Base-by-base conservation (phyloP, 2,329 filamentous ascomycete genomes). In the Xylaria hypoxylon region DNA sequence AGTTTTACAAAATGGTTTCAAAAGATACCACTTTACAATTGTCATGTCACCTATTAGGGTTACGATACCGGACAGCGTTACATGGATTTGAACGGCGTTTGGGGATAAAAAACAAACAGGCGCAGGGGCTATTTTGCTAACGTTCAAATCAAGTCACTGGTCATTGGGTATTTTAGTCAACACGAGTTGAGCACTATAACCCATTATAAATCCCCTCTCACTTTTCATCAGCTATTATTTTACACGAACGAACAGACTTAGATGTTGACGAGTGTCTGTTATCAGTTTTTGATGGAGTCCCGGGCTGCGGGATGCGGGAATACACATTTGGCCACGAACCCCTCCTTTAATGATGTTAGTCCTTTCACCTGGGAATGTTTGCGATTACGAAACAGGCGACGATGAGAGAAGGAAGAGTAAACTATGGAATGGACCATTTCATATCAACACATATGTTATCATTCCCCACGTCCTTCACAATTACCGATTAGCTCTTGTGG, bases 11-110 rank as follows among this genome's bases (percentile, higher is more conserved):
- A n/a, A 3, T 50, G 11, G 33, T 50, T 33, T 19, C 31, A 40
- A 60, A 19, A 50, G 60, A 62, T 62, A 62, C 60, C 60, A 62
- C 17, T 38, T 40, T n/a, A 38, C 10, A 33, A 35, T 24, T 35
- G 28, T 31, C 6, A 22, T 56, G 51, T 48, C 44, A 13, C 52
- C 52, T 57, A 19, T 51, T 19, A 57, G 33, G 60, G 52, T n/a
- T 57, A 22, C 26, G 28, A 8, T 22, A 56, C 40, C 11, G 13
- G 42, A 6, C 7, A 31, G 51, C 22, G 51, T 56, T 19, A 8
- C 6, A 26, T 31, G 33, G 45, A 3, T 11, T 19, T 15, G 22
- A 24, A 40, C 31, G 59, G 42, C 59, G 40, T 62, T 56, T 19
- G 24, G 38, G n/a, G n/a, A n/a, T n/a, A 28, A 31, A 4, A 40